Base-by-base conservation (phyloP, 371 early-diverging fungal species). In the Coemansia sp. region DNA sequence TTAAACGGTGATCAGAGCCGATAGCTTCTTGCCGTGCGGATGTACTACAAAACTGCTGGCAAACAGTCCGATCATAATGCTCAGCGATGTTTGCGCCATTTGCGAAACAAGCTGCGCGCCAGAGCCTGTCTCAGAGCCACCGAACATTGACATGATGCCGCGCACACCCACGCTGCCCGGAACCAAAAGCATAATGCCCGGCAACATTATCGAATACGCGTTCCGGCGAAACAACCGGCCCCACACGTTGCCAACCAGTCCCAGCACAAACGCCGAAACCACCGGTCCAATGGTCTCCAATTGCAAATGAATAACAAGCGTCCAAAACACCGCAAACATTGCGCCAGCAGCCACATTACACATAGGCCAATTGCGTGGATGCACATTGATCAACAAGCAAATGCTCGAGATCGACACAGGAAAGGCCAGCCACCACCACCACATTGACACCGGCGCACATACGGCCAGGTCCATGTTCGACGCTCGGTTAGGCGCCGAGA, bases 141-240 rank as follows among this genome's bases (percentile, higher is more conserved):
- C 68, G 30, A 87, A 75, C 60, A 87, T 79, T 1, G 78, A 69
- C 63, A 86, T 67, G n/a, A 83, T 79, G 26, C 80, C 80, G 21
- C 79, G 55, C n/a, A 88, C 86, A 14, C 87, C 87, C 1, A 85
- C 48, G 23, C 79, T 72, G 11, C 88, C 88, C 1, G 87, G 88
- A 0, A 86, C 86, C 25, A 86, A 78, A 33, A 86, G 62, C 51
- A 85, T 62, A 16, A 87, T 81, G 0, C 85, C 85, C 3, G 83
- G 69, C 5, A 88, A 72, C 55, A 88, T 82, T 0, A 80, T 82
- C 12, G 85, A 83, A 26, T 86, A 80, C 7, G 87, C 85, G 8
- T 83, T 81, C 33, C 83, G 80, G 39, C 78, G 70, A 40, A 83
- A 82, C n/a, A 84, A 14, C n/a, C 81, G 74, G n/a, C 86, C 82